A percentile compares a stretch with the other conserved stretches of the same genome.
Conservation (phyloP, 2,329 filamentous ascomycete species). For the Colletotrichum lupini region DNA sequence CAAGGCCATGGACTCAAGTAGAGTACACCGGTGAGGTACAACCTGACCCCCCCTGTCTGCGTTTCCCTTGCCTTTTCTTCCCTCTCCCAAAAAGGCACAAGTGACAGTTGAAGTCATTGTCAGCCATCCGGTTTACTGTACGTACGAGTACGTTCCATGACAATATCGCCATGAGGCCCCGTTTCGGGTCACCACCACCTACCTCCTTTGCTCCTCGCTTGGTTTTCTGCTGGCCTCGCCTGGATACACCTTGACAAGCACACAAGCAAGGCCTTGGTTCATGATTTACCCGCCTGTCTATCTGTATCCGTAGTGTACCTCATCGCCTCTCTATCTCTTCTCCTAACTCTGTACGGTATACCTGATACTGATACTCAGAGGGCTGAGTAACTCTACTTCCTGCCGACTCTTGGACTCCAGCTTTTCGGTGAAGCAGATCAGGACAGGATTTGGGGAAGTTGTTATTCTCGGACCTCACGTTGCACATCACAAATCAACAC, state of each 20-base stretch:
- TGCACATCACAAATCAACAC: slow-evolving; percentile 24
- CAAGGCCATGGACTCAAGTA: slow-evolving; percentile 17
- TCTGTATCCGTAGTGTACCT: no score
- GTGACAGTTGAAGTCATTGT: not conserved
- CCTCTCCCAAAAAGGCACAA: not conserved
- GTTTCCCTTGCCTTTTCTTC: not conserved
- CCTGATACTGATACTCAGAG: not conserved
- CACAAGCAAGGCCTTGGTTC: slow-evolving; percentile 6
- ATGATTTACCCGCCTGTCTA: slow-evolving; percentile 2
- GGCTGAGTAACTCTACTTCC: slow-evolving; percentile 12
- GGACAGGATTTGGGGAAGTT: slow-evolving; percentile 14
- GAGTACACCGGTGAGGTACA: slow-evolving; percentile 18
- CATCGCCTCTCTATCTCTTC: not conserved
- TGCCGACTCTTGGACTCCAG: slow-evolving; percentile 21
- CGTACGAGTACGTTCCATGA: slow-evolving; percentile 13
- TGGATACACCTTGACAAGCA: not conserved
- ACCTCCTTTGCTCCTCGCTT: not conserved
- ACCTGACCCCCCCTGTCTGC: not conserved
- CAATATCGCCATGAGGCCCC: slow-evolving; percentile 28
- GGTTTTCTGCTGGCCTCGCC: not conserved
- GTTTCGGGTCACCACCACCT: slow-evolving; percentile 14
- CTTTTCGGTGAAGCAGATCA: no score
- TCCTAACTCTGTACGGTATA: not conserved
- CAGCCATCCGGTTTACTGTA: not conserved
- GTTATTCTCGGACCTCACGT: slow-evolving; percentile 35